phyloP scores from a whole-genome alignment of 2,329 filamentous ascomycete genomes.

The Mycosphaerella arachidis region DNA sequence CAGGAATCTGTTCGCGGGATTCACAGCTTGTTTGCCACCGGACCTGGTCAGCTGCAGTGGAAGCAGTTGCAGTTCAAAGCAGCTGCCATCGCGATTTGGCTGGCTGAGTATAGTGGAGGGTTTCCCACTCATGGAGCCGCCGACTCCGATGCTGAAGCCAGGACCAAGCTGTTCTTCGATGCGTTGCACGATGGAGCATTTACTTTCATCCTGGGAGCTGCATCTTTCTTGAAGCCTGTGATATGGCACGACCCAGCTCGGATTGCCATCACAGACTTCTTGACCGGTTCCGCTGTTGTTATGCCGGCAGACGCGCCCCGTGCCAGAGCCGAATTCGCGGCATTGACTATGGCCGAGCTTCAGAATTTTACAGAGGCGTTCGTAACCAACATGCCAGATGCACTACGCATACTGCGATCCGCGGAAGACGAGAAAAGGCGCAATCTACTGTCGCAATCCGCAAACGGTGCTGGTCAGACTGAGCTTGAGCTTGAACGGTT shows the following conservation, averaged over 20 bases:
- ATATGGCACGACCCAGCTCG: constrained; percentile 88
- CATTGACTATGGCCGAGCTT: constrained; percentile 70
- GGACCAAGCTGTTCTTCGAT: constrained; percentile 69
- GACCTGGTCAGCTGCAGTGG: constrained; percentile 66
- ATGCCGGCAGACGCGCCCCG: constrained; percentile 61
- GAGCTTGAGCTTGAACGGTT: constrained; percentile 73
- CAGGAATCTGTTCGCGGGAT: constrained; percentile 67
- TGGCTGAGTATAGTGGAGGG: constrained; percentile 87
- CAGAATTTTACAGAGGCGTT: constrained; percentile 88
- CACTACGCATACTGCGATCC: constrained; percentile 75
- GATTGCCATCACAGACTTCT: constrained; percentile 72
- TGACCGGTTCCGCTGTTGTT: constrained; percentile 73
- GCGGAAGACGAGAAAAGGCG: constrained; percentile 84
- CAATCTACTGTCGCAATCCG: constrained; percentile 38
- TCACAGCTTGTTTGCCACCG: constrained; percentile 62
- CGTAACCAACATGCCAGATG: constrained; percentile 91
- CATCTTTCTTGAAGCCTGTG: constrained; percentile 71
- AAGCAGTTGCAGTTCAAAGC: constrained; percentile 71
- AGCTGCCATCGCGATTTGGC: constrained; percentile 77
- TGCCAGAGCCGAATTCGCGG: constrained; percentile 68
- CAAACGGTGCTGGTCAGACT: constrained; percentile 32
- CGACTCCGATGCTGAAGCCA: constrained; percentile 46
- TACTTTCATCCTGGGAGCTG: constrained; percentile 82
- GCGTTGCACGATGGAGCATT: constrained; percentile 78
- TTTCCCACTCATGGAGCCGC: constrained; percentile 37